These are phyloP conservation scores for Rhynchospora breviuscula DNA, from an alignment of 176 grass and related monocot genomes.

Conservation along the genomic window DNA sequence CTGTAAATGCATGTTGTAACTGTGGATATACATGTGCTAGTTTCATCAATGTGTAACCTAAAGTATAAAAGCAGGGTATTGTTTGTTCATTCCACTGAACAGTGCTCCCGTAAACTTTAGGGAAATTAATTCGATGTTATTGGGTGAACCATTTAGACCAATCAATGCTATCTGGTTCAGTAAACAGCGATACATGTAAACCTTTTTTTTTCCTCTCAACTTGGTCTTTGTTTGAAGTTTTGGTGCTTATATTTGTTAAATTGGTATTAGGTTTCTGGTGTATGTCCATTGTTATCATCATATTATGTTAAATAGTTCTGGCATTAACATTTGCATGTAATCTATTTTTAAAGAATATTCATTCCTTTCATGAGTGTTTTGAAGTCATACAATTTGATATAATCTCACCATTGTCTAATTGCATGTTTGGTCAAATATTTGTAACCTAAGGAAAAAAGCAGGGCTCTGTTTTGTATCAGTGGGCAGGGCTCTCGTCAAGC, in stretches of 20 bases:
- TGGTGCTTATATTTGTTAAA: not conserved
- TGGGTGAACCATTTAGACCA: slow-evolving; percentile 51
- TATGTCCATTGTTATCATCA: not conserved
- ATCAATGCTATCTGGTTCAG: slow-evolving; percentile 64
- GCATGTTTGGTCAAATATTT: not conserved
- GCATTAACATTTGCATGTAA: not conserved
- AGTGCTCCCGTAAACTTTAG: slow-evolving; percentile 48
- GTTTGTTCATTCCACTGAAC: slow-evolving; percentile 19
- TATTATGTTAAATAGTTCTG: not conserved
- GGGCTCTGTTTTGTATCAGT: not conserved
- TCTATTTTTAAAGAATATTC: not conserved
- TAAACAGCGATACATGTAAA: slow-evolving; percentile 45
- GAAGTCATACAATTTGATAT: not conserved
- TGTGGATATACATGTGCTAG: not conserved
- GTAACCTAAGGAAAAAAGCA: slow-evolving; percentile 18
- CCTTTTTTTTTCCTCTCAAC: not conserved
- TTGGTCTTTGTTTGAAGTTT: not conserved
- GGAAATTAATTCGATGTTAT: slow-evolving; percentile 44
- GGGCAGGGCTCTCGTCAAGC: not conserved
- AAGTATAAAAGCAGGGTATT: slow-evolving; percentile 43
- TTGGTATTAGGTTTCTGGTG: not conserved
- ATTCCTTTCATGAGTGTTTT: too few relatives aligned
- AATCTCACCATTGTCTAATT: too few relatives aligned
- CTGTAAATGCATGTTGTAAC: not conserved
- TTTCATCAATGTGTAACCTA: slow-evolving; percentile 6